Conservation (phyloP, 768 basidiomycete species). For the Collybiopsis confluens region DNA sequence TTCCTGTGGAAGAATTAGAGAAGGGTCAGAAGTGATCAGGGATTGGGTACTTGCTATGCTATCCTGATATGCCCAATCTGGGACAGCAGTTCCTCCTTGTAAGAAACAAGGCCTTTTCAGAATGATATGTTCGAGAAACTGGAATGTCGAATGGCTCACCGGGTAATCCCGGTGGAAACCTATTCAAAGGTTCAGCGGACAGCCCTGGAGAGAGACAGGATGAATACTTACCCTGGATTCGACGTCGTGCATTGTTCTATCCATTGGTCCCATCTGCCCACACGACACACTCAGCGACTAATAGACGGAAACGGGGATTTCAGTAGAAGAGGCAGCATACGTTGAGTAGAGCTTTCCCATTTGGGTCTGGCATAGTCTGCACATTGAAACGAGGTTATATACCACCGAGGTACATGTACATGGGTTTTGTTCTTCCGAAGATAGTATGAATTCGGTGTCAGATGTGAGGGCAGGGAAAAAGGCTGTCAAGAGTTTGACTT, state of each 20-base stretch:
- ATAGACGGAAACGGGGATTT: too few species aligned
- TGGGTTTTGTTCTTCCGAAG: slow-evolving; percentile 1
- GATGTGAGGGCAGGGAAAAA: background rate
- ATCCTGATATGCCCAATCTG: slow-evolving; percentile 7
- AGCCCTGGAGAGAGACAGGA: background rate
- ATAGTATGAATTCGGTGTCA: background rate
- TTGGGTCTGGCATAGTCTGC: slow-evolving; percentile 2
- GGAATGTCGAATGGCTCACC: background rate
- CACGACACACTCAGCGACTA: too few species aligned
- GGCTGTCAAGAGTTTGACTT: background rate
- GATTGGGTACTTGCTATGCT: background rate
- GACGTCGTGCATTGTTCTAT: background rate
- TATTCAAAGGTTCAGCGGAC: background rate
- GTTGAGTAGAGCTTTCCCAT: background rate
- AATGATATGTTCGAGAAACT: background rate
- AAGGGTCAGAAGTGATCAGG: background rate
- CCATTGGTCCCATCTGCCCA: slow-evolving; percentile 4
- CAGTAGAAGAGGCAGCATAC: background rate
- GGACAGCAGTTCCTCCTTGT: slow-evolving; percentile 1
- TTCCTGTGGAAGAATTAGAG: background rate
- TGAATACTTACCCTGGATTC: background rate
- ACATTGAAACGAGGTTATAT: slow-evolving; percentile 3
- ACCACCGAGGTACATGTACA: slow-evolving; percentile 1
- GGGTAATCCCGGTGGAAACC: background rate
- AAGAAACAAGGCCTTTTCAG: background rate